Conservation (phyloP, 176 grass and related monocot species). For the Musa itinerans region DNA sequence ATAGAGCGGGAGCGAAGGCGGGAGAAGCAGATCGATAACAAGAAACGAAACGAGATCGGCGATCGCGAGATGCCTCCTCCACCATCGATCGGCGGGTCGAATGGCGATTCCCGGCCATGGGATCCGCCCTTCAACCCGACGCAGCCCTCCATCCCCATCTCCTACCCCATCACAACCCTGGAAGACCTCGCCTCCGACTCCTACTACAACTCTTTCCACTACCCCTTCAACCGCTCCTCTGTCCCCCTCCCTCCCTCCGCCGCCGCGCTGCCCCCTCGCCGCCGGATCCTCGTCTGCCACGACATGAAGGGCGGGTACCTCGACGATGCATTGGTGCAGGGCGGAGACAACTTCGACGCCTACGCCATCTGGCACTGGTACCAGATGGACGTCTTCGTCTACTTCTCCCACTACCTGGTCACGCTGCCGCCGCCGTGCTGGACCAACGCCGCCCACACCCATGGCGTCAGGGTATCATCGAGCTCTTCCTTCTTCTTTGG, state of each 20-base stretch:
- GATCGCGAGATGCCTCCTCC: neutral
- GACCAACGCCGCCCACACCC: conserved; percentile 85
- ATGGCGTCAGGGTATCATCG: conserved; percentile 65
- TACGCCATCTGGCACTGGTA: conserved; percentile 91
- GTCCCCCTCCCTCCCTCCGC: conserved; percentile 23
- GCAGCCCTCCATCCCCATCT: conserved; percentile 51
- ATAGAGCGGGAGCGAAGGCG: too few relatives aligned
- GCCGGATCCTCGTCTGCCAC: conserved; percentile 78
- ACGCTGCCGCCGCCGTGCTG: conserved; percentile 81
- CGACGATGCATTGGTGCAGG: conserved; percentile 62
- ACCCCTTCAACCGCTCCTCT: conserved; percentile 66
- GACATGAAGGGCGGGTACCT: conserved; percentile 76
- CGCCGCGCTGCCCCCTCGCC: conserved; percentile 32
- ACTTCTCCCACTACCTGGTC: conserved; percentile 93
- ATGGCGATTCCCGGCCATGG: conserved; percentile 23
- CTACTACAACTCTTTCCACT: conserved; percentile 80
- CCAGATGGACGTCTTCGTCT: conserved; percentile 87
- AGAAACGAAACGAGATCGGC: too few relatives aligned
- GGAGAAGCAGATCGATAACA: too few relatives aligned
- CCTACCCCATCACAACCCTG: conserved; percentile 78
- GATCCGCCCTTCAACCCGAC: conserved; percentile 63
- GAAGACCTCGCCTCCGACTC: conserved; percentile 43
- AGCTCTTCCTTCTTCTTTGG: neutral
- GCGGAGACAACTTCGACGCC: conserved; percentile 44
- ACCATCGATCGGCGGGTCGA: neutral